Evolutionary conservation across 176 grass and related monocot species (phyloP), one percentile per base, ranked within the genome.

Genomic region (Poa annua): DNA sequence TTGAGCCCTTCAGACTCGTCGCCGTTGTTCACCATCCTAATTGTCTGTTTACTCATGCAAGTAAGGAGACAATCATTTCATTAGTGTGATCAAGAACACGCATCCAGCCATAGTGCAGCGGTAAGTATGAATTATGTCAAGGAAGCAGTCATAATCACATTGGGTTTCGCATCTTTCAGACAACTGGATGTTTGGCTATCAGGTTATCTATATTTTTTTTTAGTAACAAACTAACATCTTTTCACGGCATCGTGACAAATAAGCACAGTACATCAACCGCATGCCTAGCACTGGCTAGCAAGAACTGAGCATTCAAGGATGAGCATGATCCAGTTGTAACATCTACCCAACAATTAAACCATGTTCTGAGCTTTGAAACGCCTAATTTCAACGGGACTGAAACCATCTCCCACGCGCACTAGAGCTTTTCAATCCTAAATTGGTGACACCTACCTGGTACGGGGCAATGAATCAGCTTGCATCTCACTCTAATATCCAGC

Each of bases 1-100:
- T 86, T 92, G 48, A 84, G 56, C 47, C 78, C 84, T 66, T 92
- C 90, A 22, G 90, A 80, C 47, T 86, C 86, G 66, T 87, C 89
- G n/a, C 55, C 87, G 33, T 90, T 76, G 52, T 76, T 81, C 80
- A 87, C 76, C 85, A 90, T 90, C 44, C 52, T 84, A 60, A 76
- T 76, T 55, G 60, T 70, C 80, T 84, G 80, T 0, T 0, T 76
- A 70, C 36, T 48, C 15, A 33, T 80, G 61, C 52, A 75, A 69
- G 41, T 13, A 76, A 70, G 60, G 13, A 60, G 33, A 80, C 17
- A 11, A 8, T 57, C 24, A 74, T 55, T 87, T 79, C 61, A 76
- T 24, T 62, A 60, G 68, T 55, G 50, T 21, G 19, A 60, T 24
- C 2, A 7, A 83, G 80, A 25, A 17, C 3, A 15, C 6, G 0